Evolutionary conservation across 1,139 yeast genomes (phyloP), one percentile per base, ranked within the genome.

Genomic region (Magnusiomyces sp.): DNA sequence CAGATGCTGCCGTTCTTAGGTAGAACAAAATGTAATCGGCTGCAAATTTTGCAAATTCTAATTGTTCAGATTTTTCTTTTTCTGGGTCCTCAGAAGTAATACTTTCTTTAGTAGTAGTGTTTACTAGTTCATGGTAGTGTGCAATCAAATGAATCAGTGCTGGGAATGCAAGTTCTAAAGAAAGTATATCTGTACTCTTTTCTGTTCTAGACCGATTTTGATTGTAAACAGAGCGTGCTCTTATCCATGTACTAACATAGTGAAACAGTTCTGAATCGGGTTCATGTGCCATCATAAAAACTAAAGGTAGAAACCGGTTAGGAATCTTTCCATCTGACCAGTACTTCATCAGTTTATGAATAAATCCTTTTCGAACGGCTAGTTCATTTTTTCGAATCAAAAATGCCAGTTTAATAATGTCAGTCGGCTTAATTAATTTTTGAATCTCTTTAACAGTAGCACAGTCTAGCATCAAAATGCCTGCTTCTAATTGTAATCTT

Each of bases 201-300:
- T 34, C 23, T 16, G 16, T 40, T 13, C 14, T 32, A 6, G 34
- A 17, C 5, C 23, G n/a, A 13, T 9, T 14, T 10, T 43, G 20
- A 16, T 46, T 51, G 33, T 31, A 45, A 1, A 59, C 71, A 55
- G 76, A 75, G 31, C 80, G 72, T 1, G 94, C 82, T 46, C 74
- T 72, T 6, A 87, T 73, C 95, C 96, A 88, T n/a, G 82, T 82
- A 27, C 73, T 71, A 0, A 79, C 75, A 44, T 76, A 76, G 1
- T 67, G 65, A 55, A 73, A 77, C 44, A 86, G 62, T 1, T 68
- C 68, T 2, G 59, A 58, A 40, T 77, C 73, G 0, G 92, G 89
- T 59, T 90, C 97, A 60, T 79, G 80, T 0, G 94, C 95, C 58
- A 78, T 73, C 62, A 86, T 83, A 61, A 84, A 87, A 1, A 85